phyloP scores from a whole-genome alignment of 2,329 filamentous ascomycete genomes.

The Aspergillus niger region DNA sequence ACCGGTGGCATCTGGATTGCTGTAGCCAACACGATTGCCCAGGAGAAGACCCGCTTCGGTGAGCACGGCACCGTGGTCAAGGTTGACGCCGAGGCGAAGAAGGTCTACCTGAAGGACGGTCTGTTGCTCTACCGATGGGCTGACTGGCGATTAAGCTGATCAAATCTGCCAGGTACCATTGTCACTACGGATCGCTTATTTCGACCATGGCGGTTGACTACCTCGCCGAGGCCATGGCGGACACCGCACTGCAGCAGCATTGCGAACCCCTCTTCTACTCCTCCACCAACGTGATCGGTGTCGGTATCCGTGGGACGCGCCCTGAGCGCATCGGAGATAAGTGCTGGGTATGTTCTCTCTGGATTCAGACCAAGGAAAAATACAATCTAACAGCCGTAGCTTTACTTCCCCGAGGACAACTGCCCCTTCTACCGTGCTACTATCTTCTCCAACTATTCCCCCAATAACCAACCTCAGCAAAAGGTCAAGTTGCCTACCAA shows the following conservation, averaged over 20 bases:
- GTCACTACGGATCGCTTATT: constrained; percentile 90
- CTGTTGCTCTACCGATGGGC: background rate
- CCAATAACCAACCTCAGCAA: constrained; percentile 89
- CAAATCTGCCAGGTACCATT: constrained; percentile 72
- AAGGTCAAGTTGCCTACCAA: constrained; percentile 77
- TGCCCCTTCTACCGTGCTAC: constrained; percentile 98
- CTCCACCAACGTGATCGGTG: constrained; percentile 93
- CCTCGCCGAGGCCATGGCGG: constrained; percentile 81
- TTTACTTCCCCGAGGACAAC: constrained; percentile 99
- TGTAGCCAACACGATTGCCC: constrained; percentile 86
- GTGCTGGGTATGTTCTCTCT: constrained; percentile 73
- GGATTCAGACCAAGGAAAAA: too few relatives aligned
- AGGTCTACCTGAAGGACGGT: constrained; percentile 21
- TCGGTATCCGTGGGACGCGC: constrained; percentile 86
- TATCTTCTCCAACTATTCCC: constrained; percentile 99
- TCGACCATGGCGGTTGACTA: constrained; percentile 95
- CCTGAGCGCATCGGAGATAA: constrained; percentile 98
- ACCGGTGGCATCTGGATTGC: constrained; percentile 99
- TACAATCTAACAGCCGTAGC: constrained; percentile 44
- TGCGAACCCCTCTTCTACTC: constrained; percentile 96
- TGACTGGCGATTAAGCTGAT: background rate
- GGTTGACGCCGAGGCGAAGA: constrained; percentile 73
- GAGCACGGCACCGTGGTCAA: constrained; percentile 77
- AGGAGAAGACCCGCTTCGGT: constrained; percentile 89
- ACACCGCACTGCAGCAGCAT: constrained; percentile 77